These are phyloP conservation scores for Entamoeba dispar DNA, from an alignment of 208 protist genomes.

Conservation along the genomic window DNA sequence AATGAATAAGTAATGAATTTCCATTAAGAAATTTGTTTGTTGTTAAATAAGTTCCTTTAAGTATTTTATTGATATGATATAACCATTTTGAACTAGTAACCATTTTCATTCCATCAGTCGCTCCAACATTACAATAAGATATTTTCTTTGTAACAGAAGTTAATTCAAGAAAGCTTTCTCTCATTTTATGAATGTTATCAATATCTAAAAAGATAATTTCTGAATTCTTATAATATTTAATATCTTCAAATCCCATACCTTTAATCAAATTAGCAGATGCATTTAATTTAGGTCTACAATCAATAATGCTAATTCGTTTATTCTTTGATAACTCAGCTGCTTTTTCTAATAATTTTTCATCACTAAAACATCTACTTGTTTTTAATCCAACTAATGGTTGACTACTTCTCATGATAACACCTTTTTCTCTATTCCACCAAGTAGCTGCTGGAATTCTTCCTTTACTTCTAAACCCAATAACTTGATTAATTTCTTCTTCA, in stretches of 20 bases:
- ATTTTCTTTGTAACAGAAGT: background rate
- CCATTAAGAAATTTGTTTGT: constrained; percentile 1
- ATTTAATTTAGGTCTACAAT: background rate
- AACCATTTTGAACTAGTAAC: background rate
- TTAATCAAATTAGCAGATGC: background rate
- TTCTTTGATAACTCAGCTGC: background rate
- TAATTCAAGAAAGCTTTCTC: background rate
- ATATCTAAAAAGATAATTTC: background rate
- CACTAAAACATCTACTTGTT: background rate
- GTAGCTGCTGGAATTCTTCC: background rate
- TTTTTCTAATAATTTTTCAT: background rate
- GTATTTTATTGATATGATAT: background rate
- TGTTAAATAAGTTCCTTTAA: background rate
- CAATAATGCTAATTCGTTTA: background rate
- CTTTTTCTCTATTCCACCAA: background rate
- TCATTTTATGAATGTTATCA: background rate
- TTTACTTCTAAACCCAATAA: background rate
- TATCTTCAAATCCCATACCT: background rate
- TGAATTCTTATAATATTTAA: background rate
- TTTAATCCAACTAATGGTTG: background rate
- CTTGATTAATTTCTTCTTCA: background rate
- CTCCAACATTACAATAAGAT: background rate
- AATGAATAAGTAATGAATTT: constrained; percentile 36
- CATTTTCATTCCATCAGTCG: background rate
- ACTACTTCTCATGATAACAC: background rate